Percentiles rank a stretch among this genome's conserved stretches.
phyloP scores from a whole-genome alignment of 106 monocot species.

The Platanthera zijinensis region DNA sequence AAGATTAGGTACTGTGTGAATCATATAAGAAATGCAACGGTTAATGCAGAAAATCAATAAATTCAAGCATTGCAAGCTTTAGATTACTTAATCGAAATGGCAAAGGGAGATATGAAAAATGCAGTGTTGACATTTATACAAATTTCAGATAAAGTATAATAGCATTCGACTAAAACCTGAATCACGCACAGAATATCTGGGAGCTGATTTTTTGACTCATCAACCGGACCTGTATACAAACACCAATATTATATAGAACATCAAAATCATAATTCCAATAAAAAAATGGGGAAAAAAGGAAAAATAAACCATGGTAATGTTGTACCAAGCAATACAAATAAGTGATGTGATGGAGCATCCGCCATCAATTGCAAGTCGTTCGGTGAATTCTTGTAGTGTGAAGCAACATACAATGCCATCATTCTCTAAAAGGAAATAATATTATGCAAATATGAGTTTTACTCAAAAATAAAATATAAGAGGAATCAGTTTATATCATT shows the following conservation, averaged over 20 bases:
- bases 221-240: conserved; percentile 71
- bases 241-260: neutral
- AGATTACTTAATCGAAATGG: neutral
- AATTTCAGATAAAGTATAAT: neutral
- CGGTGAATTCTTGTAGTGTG: conserved; percentile 98
- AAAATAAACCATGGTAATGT: neutral
- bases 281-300: neutral
- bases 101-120: neutral
- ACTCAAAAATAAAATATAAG: neutral
- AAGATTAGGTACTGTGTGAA: no score
- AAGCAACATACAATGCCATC: conserved; percentile 99
- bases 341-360: conserved; percentile 98
- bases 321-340: conserved; percentile 97
- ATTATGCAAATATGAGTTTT: conserved; percentile 4
- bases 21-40: neutral
- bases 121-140: neutral
- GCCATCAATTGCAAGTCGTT: conserved; percentile 99
- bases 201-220: conserved; percentile 81
- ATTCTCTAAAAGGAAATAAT: conserved; percentile 48
- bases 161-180: conserved; percentile 38
- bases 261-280: neutral
- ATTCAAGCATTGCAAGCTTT: no score
- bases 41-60: no score
- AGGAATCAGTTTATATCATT: neutral
- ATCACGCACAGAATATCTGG: conserved; percentile 98